Base-by-base conservation (phyloP, 208 protist genomes). In the Leishmania major region DNA sequence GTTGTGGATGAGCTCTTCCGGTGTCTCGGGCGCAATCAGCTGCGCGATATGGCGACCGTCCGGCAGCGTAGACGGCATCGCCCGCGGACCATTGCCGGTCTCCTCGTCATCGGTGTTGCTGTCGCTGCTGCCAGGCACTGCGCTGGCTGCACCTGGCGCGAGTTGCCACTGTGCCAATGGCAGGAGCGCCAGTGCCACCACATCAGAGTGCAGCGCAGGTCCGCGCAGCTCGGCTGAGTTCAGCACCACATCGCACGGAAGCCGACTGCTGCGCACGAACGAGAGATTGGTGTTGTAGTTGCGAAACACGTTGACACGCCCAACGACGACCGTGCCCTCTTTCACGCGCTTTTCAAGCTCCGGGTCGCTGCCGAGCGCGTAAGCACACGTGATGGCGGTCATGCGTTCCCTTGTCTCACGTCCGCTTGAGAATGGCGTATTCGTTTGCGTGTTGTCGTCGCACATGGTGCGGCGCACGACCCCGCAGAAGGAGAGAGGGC, bases 131-230 rank as follows among this genome's bases (percentile, higher is more conserved):
- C 7, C 57, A 4, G 19, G 3, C 11, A 35, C 57, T n/a, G 47
- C 3, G 37, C 31, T 28, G 4, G 22, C 31, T 8, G 40, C 49
- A 15, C n/a, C 22, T 19, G 40, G 35, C 19, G 59, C 82, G 0
- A 0, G 35, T 43, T 77, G 76, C 79, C 79, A 83, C 78, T 87
- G 67, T 49, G 83, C 40, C 3, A 73, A 43, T 40, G 77, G 80
- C 51, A 88, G 17, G 37, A 97, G 78, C 75, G 89, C 72, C n/a
- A 95, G 86, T n/a, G 93, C 93, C 1, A 95, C 93, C 25, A 97
- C 84, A 43, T 97, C 94, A 47, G 79, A 83, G 79, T 94, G 88
- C 71, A 92, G 72, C 11, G 84, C 90, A 19, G 66, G 31, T 0
- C 87, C 84, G 19, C 87, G 78, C 57, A 74, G 80, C 37, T 91